Evolutionary conservation across 768 basidiomycete genomes (phyloP).

Genomic region (Lactarius psammicola): DNA sequence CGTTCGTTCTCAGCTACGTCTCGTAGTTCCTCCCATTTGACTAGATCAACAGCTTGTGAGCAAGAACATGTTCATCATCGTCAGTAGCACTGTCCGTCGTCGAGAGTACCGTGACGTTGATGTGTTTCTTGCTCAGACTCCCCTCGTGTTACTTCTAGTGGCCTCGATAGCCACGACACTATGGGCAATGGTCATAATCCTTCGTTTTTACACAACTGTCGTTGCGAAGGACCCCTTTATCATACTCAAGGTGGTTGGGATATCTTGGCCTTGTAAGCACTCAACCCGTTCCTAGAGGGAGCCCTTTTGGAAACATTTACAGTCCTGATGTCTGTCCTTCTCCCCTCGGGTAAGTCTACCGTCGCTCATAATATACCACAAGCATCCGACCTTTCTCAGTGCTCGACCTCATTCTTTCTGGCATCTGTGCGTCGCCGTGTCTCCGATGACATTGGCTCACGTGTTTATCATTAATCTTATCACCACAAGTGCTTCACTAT

Average conservation of each 20-base stretch:
- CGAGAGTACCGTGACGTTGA: background rate
- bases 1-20: constrained; percentile 5
- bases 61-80: constrained; percentile 10
- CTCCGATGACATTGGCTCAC: background rate
- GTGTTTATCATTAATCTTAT: background rate
- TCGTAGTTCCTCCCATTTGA: background rate
- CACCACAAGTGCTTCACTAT: background rate
- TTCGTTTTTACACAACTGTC: background rate
- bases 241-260: background rate
- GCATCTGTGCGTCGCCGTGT: background rate
- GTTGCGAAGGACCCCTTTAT: background rate
- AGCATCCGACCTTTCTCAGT: background rate
- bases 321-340: background rate
- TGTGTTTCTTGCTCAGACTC: background rate
- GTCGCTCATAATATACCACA: background rate
- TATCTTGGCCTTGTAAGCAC: constrained; percentile 10
- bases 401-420: background rate
- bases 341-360: background rate
- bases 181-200: background rate
- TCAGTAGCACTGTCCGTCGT: background rate
- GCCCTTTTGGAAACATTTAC: background rate
- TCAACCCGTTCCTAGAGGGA: background rate
- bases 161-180: background rate
- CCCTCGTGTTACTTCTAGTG: constrained; percentile 13
- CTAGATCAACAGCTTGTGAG: constrained; percentile 1